These are phyloP conservation scores for Clavispora vitiphila DNA, from an alignment of 805 yeast species.

Conservation along the genomic window DNA sequence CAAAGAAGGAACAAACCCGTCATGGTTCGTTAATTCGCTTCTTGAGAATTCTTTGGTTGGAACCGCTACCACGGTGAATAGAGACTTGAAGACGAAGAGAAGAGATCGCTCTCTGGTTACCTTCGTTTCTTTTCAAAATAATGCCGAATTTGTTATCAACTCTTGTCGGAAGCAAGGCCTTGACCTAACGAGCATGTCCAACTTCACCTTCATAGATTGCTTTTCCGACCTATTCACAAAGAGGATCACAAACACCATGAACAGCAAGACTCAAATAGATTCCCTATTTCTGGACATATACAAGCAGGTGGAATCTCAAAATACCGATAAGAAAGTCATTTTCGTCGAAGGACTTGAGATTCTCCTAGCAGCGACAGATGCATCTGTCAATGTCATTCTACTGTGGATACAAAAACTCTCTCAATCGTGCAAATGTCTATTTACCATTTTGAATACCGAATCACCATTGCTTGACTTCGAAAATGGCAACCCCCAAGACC, in stretches of 20 bases:
- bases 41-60: constrained; percentile 49
- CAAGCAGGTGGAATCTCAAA: constrained; percentile 4
- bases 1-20: constrained; percentile 50
- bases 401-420: constrained; percentile 29
- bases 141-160: constrained; percentile 28
- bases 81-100: constrained; percentile 19
- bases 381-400: constrained; percentile 31
- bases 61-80: constrained; percentile 38
- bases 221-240: constrained; percentile 42
- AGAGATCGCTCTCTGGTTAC: constrained; percentile 25
- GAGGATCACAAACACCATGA: constrained; percentile 19
- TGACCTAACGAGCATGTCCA: constrained; percentile 18
- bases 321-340: constrained; percentile 19
- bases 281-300: constrained; percentile 17
- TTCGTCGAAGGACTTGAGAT: constrained; percentile 47
- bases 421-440: constrained; percentile 26
- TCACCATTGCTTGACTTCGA: constrained; percentile 27
- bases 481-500: constrained; percentile 19
- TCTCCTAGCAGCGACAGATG: constrained; percentile 38
- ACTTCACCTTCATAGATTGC: constrained; percentile 41
- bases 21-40: constrained; percentile 57
- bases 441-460: constrained; percentile 36
- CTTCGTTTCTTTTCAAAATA: constrained; percentile 32
- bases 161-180: constrained; percentile 37
- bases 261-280: constrained; percentile 12